These are phyloP conservation scores for Leucosporidium yakuticum DNA, from an alignment of 768 basidiomycete genomes.

Conservation along the genomic window DNA sequence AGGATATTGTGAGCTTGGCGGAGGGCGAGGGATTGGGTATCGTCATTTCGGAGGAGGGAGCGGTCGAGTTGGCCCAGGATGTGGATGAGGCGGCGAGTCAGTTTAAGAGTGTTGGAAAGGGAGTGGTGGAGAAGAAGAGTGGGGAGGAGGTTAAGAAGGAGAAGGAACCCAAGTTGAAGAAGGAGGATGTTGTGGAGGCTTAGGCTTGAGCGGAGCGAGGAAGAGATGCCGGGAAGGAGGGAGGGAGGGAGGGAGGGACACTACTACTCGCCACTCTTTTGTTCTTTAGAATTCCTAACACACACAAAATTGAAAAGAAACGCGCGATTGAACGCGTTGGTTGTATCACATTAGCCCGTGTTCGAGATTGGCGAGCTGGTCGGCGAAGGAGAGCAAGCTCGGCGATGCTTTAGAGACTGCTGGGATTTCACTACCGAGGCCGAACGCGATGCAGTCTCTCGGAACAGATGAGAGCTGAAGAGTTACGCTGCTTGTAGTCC, in stretches of 20 bases:
- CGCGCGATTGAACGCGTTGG: neutral
- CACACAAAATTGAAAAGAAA: too few relatives aligned
- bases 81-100: conserved; percentile 15
- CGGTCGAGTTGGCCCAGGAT: conserved; percentile 24
- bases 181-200: conserved; percentile 80
- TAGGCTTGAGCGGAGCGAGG: conserved; percentile 29
- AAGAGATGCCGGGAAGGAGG: neutral
- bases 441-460: too few relatives aligned
- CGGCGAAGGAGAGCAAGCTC: neutral
- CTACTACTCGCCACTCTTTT: too few relatives aligned
- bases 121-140: conserved; percentile 1
- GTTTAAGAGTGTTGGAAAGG: conserved; percentile 12
- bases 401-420: neutral
- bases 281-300: too few relatives aligned
- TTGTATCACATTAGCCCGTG: neutral
- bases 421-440: too few relatives aligned
- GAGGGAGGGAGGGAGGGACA: too few relatives aligned
- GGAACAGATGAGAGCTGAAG: too few relatives aligned
- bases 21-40: conserved; percentile 57
- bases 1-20: conserved; percentile 86
- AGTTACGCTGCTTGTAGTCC: too few relatives aligned
- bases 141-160: conserved; percentile 14
- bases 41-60: conserved; percentile 30
- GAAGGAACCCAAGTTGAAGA: conserved; percentile 66
- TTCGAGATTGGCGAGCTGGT: neutral